Evolutionary conservation across 331 rosid genomes (phyloP).

Genomic region (Malus hybrid): DNA sequence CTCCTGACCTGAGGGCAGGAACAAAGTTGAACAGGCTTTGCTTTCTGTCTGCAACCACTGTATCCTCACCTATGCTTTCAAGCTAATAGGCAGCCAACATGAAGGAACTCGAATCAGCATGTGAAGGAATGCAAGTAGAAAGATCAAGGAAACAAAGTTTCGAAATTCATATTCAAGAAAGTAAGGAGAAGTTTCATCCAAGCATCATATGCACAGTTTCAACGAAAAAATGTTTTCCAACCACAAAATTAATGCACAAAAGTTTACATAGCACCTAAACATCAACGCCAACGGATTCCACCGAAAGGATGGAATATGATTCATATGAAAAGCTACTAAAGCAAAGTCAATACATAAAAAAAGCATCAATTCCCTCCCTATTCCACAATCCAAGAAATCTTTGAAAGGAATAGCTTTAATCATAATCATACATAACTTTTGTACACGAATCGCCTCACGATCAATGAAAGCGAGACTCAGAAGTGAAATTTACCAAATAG

Average conservation of each 20-base stretch:
- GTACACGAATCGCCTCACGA: not conserved
- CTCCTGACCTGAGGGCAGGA: constrained; percentile 77
- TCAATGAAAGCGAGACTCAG: not conserved
- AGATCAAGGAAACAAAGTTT: not conserved
- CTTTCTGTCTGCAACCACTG: constrained; percentile 43
- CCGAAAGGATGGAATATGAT: not conserved
- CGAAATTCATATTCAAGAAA: too few species aligned
- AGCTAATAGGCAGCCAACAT: constrained; percentile 35
- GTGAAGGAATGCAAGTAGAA: not conserved
- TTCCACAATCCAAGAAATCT: not conserved
- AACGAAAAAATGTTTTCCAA: not conserved
- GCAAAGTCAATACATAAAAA: not conserved
- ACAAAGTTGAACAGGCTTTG: constrained; percentile 38
- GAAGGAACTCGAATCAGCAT: not conserved
- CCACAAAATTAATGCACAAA: not conserved
- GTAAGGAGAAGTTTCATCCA: not conserved
- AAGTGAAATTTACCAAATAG: not conserved
- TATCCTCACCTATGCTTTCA: constrained; percentile 81
- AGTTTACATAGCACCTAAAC: not conserved
- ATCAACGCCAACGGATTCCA: not conserved
- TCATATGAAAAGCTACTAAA: not conserved
- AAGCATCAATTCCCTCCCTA: not conserved
- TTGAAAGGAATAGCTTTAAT: not conserved
- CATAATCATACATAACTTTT: not conserved
- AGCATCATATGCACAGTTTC: not conserved